Conservation (phyloP, 345 rosid species). For the Carallia pectinifolia region DNA sequence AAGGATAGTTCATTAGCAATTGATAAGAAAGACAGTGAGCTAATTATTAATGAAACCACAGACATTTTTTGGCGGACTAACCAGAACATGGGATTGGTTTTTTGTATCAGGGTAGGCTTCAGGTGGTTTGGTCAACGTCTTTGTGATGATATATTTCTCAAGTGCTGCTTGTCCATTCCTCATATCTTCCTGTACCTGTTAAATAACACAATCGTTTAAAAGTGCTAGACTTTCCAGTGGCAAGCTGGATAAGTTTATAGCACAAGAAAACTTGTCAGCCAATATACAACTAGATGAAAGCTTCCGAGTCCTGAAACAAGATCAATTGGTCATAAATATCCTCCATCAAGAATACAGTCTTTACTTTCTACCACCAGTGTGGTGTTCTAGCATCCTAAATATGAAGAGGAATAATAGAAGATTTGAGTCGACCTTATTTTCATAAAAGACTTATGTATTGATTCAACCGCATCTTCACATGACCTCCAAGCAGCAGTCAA, state of each 20-base stretch:
- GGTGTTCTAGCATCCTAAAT: neutral
- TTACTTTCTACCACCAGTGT: too few species aligned
- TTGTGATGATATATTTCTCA: conserved; percentile 90
- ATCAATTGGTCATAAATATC: too few species aligned
- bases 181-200: conserved; percentile 90
- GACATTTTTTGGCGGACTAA: conserved; percentile 28
- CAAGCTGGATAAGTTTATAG: conserved; percentile 2
- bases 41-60: neutral
- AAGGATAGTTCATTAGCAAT: conserved; percentile 19
- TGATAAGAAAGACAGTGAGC: conserved; percentile 9
- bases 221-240: conserved; percentile 9
- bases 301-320: too few species aligned
- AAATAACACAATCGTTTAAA: conserved; percentile 19
- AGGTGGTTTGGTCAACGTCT: conserved; percentile 90
- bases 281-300: neutral
- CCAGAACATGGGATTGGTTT: conserved; percentile 95
- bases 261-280: conserved; percentile 6
- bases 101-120: conserved; percentile 95
- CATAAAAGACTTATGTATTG: conserved; percentile 76
- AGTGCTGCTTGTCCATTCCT: conserved; percentile 85
- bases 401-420: neutral
- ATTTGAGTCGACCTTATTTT: conserved; percentile 43
- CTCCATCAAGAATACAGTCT: too few species aligned
- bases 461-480: conserved; percentile 89
- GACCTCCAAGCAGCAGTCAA: conserved; percentile 50